Conservation (phyloP, 495 filamentous ascomycete species). For the Hypoxylon rickii region DNA sequence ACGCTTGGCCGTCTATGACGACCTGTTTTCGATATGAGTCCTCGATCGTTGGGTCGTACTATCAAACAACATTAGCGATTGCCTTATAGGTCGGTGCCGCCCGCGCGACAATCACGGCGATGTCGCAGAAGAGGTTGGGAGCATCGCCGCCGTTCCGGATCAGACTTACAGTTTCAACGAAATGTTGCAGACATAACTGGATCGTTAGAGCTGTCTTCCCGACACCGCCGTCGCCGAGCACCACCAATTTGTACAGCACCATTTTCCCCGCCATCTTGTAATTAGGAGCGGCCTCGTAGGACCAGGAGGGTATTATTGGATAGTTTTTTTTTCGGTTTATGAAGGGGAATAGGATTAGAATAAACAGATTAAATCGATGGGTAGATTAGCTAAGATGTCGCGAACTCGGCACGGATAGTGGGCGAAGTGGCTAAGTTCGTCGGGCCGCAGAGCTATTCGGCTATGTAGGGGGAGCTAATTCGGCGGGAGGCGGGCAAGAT, state of each 20-base stretch:
- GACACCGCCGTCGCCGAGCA: conserved; percentile 78
- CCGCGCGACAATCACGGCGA: conserved; percentile 1
- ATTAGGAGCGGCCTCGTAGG: conserved; percentile 22
- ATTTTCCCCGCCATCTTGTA: conserved; percentile 70
- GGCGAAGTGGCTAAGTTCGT: conserved; percentile 32
- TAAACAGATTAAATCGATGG: too few species aligned
- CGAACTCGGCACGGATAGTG: not conserved
- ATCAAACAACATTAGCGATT: conserved; percentile 31
- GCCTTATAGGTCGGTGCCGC: not conserved
- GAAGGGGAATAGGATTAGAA: not conserved
- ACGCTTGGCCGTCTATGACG: conserved; percentile 93
- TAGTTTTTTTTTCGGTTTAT: conserved; percentile 1
- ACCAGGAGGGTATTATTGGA: conserved; percentile 16
- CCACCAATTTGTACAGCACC: conserved; percentile 98
- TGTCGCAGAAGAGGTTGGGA: not conserved
- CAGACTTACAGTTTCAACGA: conserved; percentile 59
- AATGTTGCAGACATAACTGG: conserved; percentile 75
- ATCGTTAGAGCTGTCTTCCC: conserved; percentile 98
- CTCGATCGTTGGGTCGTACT: conserved; percentile 96
- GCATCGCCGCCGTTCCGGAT: not conserved
- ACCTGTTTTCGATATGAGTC: conserved; percentile 98
- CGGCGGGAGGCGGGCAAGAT: conserved; percentile 24
- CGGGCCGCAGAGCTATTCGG: conserved; percentile 34
- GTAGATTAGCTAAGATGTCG: not conserved
- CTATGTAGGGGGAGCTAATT: conserved; percentile 27